Base-by-base conservation (phyloP, 2,329 filamentous ascomycete species). In the Aspergillus versicolor region DNA sequence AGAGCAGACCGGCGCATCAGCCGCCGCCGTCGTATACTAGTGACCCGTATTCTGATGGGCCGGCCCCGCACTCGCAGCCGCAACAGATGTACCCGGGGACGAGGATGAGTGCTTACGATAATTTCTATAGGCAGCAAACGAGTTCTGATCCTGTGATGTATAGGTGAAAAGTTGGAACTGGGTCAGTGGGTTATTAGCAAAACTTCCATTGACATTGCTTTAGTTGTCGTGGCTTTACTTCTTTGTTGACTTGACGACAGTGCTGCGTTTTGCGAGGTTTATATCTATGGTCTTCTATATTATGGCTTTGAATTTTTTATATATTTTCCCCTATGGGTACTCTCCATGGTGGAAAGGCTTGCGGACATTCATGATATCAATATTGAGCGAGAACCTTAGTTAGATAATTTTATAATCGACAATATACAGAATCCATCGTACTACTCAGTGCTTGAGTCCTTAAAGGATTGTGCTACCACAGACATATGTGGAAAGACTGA, bases 111-210 rank as follows among this genome's bases (percentile, higher is more conserved):
- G 51, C 58, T 42, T 62, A 60, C 57, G 64, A 64, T 44, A 62
- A 61, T 56, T 57, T 56, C 37, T 66, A 75, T 61, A 56, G 55
- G 15, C 60, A 63, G 58, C 67, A 74, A 58, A 75, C 73, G 22
- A 64, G 63, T 3, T 75, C 75, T 69, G 73, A 74, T 37, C 65
- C 71, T 38, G 66, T 62, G 12, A 63, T 61, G 37, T 70, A 72
- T 63, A 64, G 70, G 34, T 73, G 58, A 72, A 54, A 7, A 32
- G 17, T 19, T 40, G n/a, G 6, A 37, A 22, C 13, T 42, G 17
- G 24, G 5, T 24, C 30, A 13, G 13, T 44, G 17, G 22, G n/a
- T 17, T 37, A 37, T 24, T 19, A 17, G 21, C n/a, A 41, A 27
- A 32, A 43, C 7, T 42, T 21, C 21, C 21, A 21, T 21, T 51